Evolutionary conservation across 768 basidiomycete genomes (phyloP), one percentile per base, ranked within the genome.

Genomic region (Tricholoma saponaceum): DNA sequence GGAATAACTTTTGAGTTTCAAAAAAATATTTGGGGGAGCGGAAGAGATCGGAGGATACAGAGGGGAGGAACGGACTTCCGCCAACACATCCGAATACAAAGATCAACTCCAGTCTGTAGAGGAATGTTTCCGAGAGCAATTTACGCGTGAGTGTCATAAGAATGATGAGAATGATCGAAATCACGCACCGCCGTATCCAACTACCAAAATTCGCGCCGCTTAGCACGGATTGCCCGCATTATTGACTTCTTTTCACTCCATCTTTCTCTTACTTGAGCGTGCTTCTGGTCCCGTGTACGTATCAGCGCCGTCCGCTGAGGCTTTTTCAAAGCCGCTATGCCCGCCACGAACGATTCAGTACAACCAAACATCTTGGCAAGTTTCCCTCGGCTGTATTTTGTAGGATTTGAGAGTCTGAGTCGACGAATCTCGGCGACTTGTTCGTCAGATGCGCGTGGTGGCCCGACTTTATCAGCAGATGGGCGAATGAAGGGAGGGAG

Each of bases 321-420:
- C 56, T 80, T 80, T 61, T 79, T 79, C 54, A 91, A 71, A 4
- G 85, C 82, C 10, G 91, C 88, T 18, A 87, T 74, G 59, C 78
- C 75, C 9, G 77, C 79, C 55, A 92, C 84, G 61, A 91, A 90
- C 49, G 78, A 73, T 46, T 81, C 77, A 8, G 88, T 85, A 75
- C 88, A 89, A 13, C 79, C 79, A 70, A 94, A 95, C 79, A 82
- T 83, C 67, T 81, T 79, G 26, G 92, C 90, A n/a, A 94, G 79
- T 69, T 76, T 80, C 57, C 72, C 72, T 44, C 86, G 79, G 55
- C 85, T 87, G 71, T 86, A 87, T 32, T 69, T 74, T 5, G 64
- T 66, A 0, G 89, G 90, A 66, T 90, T 73, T 54, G 74, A 73
- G 51, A 67, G 71, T 53, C 91, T 78, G 51, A 93, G 78, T 20